phyloP scores from a whole-genome alignment of 2,329 filamentous ascomycete genomes.

The Dactylellina parvicollis region DNA sequence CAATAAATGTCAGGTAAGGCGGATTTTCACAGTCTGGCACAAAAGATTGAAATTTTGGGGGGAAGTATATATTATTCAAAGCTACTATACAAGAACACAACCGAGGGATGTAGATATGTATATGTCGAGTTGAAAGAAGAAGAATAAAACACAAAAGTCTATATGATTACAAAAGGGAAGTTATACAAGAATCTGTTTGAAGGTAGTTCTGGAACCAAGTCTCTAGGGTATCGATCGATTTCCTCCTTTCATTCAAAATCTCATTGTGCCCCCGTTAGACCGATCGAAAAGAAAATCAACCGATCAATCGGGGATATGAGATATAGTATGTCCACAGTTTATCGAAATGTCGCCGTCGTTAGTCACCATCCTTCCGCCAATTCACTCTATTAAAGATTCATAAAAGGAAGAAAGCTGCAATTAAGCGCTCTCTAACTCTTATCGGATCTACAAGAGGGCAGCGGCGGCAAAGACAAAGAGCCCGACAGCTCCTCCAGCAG shows the following conservation, averaged over 20 bases:
- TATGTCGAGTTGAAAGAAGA: not conserved
- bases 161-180: constrained; percentile 30
- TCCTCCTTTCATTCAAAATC: not conserved
- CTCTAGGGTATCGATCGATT: not conserved
- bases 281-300: no score
- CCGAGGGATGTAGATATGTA: not conserved
- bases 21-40: not conserved
- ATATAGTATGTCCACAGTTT: no score
- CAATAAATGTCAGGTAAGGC: no score
- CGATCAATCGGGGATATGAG: no score
- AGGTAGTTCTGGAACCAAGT: no score
- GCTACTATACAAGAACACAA: not conserved
- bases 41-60: not conserved
- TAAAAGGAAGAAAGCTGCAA: not conserved
- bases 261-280: no score
- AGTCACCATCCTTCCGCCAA: no score
- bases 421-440: not conserved
- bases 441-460: constrained; percentile 28
- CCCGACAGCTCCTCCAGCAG: constrained; percentile 34
- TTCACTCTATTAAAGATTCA: no score
- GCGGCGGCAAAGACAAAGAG: constrained; percentile 34
- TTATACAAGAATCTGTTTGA: no score
- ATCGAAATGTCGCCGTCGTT: no score
- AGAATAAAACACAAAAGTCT: constrained; percentile 11
- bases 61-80: not conserved